A percentile compares a stretch with the other conserved stretches of the same genome.
phyloP scores from a whole-genome alignment of 2,329 filamentous ascomycete species.

The Cadophora sp. region DNA sequence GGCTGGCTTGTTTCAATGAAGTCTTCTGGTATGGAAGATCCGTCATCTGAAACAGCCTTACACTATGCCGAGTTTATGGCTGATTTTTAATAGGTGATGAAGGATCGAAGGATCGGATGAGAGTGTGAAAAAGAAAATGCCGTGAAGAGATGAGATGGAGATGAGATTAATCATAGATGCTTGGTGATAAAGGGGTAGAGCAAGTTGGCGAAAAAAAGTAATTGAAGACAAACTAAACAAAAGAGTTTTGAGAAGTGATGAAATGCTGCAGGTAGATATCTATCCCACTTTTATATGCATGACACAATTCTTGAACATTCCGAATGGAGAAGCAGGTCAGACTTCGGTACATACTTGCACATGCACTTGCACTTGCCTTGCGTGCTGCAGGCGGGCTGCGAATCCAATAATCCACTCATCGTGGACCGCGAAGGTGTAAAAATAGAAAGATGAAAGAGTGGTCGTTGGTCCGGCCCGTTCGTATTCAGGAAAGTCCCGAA shows the following conservation, averaged over 20 bases:
- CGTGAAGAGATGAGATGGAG: not conserved
- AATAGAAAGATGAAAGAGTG: constrained; percentile 5
- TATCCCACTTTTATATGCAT: constrained; percentile 11
- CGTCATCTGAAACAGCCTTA: not conserved
- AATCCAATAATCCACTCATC: constrained; percentile 7
- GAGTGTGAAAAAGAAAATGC: not conserved
- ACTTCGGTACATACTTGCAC: constrained; percentile 3
- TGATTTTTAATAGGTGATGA: not conserved
- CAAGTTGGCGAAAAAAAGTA: not conserved
- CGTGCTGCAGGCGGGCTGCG: not conserved
- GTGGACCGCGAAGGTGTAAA: not conserved
- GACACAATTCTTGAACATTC: not conserved
- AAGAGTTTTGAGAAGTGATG: not conserved
- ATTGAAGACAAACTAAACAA: not conserved
- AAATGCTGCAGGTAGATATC: not conserved
- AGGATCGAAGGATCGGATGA: not conserved
- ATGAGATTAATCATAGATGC: not conserved
- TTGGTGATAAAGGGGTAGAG: not conserved
- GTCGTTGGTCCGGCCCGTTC: not conserved
- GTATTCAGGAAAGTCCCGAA: not conserved
- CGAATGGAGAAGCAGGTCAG: not conserved
- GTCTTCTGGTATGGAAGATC: not conserved
- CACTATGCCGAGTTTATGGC: not conserved
- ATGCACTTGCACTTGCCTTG: not conserved
- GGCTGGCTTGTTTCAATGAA: constrained; percentile 5